Evolutionary conservation across 257 asterid genomes (phyloP).

Genomic region (Phtheirospermum japonicum): DNA sequence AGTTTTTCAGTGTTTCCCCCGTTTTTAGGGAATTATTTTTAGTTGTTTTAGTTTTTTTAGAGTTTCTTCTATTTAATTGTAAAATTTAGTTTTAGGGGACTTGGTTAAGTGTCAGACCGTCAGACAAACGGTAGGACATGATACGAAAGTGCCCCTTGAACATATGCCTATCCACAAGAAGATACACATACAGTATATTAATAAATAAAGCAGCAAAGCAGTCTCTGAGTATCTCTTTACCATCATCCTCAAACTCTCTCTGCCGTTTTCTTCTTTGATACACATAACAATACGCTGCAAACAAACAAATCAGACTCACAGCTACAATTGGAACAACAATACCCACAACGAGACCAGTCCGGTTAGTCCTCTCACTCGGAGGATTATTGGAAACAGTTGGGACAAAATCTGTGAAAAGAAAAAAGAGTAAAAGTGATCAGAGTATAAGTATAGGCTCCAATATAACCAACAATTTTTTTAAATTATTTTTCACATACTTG

Average conservation of each 20-base stretch:
- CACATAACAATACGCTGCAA: background rate
- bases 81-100: too few species aligned
- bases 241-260: constrained; percentile 4
- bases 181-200: too few species aligned
- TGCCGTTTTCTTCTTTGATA: constrained; percentile 3
- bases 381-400: constrained; percentile 4
- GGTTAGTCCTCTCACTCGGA: background rate
- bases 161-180: too few species aligned
- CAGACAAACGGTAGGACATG: too few species aligned
- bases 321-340: constrained; percentile 2
- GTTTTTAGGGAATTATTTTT: too few species aligned
- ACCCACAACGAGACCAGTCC: background rate
- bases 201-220: too few species aligned
- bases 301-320: background rate
- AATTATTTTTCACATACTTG: constrained; percentile 43
- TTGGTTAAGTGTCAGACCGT: too few species aligned
- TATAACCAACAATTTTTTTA: too few species aligned
- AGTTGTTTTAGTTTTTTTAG: too few species aligned
- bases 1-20: too few species aligned
- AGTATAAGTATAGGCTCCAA: background rate
- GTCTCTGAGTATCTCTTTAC: background rate
- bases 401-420: background rate
- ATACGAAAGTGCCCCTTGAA: too few species aligned
- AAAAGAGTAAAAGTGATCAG: background rate
- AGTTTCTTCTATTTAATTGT: too few species aligned